Conservation (phyloP, 2,329 filamentous ascomycete species). For the Fusarium paranaense region DNA sequence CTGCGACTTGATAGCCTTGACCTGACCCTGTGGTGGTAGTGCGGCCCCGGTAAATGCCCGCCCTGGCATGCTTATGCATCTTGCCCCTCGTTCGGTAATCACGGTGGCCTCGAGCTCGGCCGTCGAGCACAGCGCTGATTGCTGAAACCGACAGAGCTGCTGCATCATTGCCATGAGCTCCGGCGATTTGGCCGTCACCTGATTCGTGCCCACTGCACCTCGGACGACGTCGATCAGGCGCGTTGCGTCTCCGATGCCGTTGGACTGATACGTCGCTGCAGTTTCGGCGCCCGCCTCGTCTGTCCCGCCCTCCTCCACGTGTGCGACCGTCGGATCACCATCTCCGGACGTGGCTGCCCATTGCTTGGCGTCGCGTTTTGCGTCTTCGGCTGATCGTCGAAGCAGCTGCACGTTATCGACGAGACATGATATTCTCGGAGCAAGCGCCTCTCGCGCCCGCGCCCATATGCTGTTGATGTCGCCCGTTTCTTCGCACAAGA, state of each 20-base stretch:
- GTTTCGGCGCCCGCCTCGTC: background rate
- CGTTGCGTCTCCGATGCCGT: background rate
- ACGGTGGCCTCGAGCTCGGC: background rate
- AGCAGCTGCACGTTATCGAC: conserved; percentile 8
- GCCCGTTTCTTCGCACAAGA: background rate
- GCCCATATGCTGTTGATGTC: conserved; percentile 11
- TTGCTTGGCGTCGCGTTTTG: conserved; percentile 1
- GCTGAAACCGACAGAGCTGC: background rate
- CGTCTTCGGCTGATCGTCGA: background rate
- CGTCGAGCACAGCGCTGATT: background rate
- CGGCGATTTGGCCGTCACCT: background rate
- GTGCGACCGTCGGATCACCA: background rate
- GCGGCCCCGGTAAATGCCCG: background rate
- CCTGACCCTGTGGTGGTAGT: background rate
- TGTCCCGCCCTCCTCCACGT: background rate
- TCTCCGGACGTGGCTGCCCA: background rate
- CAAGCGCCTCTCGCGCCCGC: background rate
- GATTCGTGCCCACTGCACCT: background rate
- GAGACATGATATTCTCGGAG: background rate
- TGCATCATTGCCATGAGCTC: background rate
- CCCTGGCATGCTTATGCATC: background rate
- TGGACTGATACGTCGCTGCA: background rate
- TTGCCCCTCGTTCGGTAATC: background rate
- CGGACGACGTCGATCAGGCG: conserved; percentile 4
- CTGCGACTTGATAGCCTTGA: conserved; percentile 23